Base-by-base conservation (phyloP, 2,329 filamentous ascomycete species). In the Ambrosiella cleistominuta region DNA sequence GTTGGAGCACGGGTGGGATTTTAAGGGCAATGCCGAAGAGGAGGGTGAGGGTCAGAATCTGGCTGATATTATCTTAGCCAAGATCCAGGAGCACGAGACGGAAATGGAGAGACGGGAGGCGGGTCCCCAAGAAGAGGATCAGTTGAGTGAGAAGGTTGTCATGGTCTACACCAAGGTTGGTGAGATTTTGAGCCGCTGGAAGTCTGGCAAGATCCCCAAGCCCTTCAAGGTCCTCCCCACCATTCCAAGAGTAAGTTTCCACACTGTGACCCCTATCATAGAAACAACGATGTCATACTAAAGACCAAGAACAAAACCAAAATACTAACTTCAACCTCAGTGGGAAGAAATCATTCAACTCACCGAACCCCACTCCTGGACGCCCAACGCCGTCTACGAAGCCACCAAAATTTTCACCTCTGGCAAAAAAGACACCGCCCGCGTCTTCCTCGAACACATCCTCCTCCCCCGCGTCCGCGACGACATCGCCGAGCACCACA, bases 141-240 rank as follows among this genome's bases (percentile, higher is more conserved):
- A 95, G 67, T 75, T 98, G 56, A 89, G 89, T 1, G 84, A 84
- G 49, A 96, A 95, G 71, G 89, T 96, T 12, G 78, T 96, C 13
- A 91, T 97, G 67, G 91, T 95, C 13, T 97, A 94, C 69, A 85
- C 86, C 61, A 94, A 95, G 82, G 56, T 61, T 35, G 60, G 60
- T 49, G 60, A 61, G 57, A 58, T 61, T 51, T 57, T 61, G 39
- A 39, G 57, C 47, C 56, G 60, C 36, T 61, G 60, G 60, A 61
- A 61, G 57, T 58, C 56, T 37, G 60, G 60, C 27, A 61, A 91
- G 63, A 78, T 98, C 38, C 93, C 93, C 17, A 98, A 98, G 71
- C 91, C 91, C 0, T 95, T 98, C 77, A 97, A 97, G 71, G 89
- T 97, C 63, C 78, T 98, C 7, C 93, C 93, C 1, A 90, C 89